Base-by-base conservation (phyloP, 1,284 basidiomycete species). In the Pyrrhoderma noxium region DNA sequence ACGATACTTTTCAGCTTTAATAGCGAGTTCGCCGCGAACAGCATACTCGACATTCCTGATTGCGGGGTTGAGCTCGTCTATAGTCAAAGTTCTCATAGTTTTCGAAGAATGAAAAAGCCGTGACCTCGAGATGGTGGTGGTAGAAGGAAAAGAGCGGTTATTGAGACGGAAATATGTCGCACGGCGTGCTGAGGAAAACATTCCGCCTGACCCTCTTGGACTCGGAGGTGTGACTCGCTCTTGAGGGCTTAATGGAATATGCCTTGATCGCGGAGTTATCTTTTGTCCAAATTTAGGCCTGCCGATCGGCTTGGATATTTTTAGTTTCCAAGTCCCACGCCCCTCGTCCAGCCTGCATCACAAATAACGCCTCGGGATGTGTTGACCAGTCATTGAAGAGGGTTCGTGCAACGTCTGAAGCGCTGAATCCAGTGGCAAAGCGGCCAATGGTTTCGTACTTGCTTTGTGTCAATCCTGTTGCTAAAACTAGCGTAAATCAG, bases 21-120 rank as follows among this genome's bases (percentile, higher is more conserved):
- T 89, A 13, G 95, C 93, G 58, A 99, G 84, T 69, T 95, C 93
- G 51, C 96, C 95, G 53, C 95, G 89, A 27, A 99, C 96, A 54
- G 95, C 95, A 66, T 99, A 99, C 68, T 97, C 82, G 54, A 96
- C 95, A 47, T 90, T 82, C 62, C 83, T 76, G 50, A 97, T 78
- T 55, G 86, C 75, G 1, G 89, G 91, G 71, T 98, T 99, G 69
- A 91, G 76, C 40, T 75, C 71, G 56, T 80, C 73, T 55, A 75
- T 57, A 39, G 80, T 76, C 58, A 89, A 75, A 27, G 71, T 70
- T 56, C 73, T 75, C 84, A 88, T 76, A 18, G 41, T 57, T 19
- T 31, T 13, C 21, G 52, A 38, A 8, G 52, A 45, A 11, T 46
- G 27, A 27, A 51, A 51, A n/a, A 23, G 8, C 36, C 50, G 40